Percentiles rank a stretch among this genome's conserved stretches.
Evolutionary conservation across 2,329 filamentous ascomycete species (phyloP).

Genomic region (Exophiala lecanii-corni): DNA sequence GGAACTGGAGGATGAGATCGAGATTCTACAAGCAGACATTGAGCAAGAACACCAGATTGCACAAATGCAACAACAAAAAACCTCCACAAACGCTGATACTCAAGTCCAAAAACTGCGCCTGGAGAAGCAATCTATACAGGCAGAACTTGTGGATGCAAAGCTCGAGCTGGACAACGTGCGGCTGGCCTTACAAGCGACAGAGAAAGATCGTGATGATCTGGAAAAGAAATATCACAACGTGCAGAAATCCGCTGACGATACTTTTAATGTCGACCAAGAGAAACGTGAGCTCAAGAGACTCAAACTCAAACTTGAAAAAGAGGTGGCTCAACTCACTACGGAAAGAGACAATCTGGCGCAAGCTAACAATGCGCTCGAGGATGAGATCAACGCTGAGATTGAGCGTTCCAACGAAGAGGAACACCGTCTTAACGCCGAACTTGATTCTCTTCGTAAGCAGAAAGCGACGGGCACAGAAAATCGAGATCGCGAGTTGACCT

Average conservation of each 20-base stretch:
- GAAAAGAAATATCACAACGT: conserved; percentile 55
- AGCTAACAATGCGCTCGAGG: conserved; percentile 57
- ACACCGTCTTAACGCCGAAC: conserved; percentile 50
- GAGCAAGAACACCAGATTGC: conserved; percentile 62
- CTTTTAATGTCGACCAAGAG: conserved; percentile 61
- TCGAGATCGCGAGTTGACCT: conserved; percentile 45
- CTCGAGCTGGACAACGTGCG: conserved; percentile 58
- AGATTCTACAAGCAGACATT: conserved; percentile 62
- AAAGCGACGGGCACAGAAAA: conserved; percentile 37
- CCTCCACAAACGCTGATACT: conserved; percentile 54
- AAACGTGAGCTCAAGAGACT: conserved; percentile 63
- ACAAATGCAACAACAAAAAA: conserved; percentile 52
- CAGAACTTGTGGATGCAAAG: conserved; percentile 56
- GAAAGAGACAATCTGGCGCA: conserved; percentile 57
- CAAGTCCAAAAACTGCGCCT: conserved; percentile 54
- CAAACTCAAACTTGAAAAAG: conserved; percentile 64
- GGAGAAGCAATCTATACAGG: conserved; percentile 61
- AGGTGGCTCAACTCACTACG: conserved; percentile 60
- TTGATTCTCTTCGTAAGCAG: conserved; percentile 50
- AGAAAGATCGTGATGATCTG: conserved; percentile 64
- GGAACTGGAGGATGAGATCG: conserved; percentile 69
- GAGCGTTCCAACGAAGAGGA: conserved; percentile 64
- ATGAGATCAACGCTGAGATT: conserved; percentile 61
- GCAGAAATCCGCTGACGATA: conserved; percentile 54
- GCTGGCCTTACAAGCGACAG: conserved; percentile 52